Conservation (phyloP, 352 stramenopile genomes). For the Phytophthora europaea region DNA sequence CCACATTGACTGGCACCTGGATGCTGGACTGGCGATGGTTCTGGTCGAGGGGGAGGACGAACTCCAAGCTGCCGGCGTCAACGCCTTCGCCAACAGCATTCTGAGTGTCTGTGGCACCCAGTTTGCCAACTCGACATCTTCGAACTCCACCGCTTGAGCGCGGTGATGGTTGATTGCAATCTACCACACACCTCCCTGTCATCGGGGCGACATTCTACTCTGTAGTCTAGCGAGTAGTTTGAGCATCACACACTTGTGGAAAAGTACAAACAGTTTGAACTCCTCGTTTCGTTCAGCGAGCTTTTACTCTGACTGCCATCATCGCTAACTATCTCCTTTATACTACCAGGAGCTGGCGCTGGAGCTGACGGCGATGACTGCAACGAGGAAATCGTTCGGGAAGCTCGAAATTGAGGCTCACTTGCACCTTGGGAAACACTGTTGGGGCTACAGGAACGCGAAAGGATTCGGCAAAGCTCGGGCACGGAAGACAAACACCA, state of each 20-base stretch:
- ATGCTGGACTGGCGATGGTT: constrained; percentile 37
- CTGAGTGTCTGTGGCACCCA: constrained; percentile 31
- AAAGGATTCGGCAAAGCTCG: constrained; percentile 24
- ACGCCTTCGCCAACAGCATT: constrained; percentile 29
- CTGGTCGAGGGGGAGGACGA: constrained; percentile 33
- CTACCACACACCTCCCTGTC: constrained; percentile 1
- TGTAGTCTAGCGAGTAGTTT: neutral
- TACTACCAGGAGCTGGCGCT: constrained; percentile 1
- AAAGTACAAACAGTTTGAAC: constrained; percentile 16
- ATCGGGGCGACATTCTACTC: neutral
- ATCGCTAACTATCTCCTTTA: neutral
- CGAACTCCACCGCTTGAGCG: constrained; percentile 27
- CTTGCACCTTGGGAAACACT: constrained; percentile 32
- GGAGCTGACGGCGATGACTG: neutral
- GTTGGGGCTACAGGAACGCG: constrained; percentile 22
- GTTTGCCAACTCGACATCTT: constrained; percentile 29
- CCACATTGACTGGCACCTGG: constrained; percentile 51
- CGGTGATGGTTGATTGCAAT: constrained; percentile 1
- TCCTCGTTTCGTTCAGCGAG: constrained; percentile 1
- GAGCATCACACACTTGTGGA: constrained; percentile 10
- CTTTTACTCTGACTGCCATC: neutral
- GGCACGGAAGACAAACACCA: constrained; percentile 15
- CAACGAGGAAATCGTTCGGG: constrained; percentile 23
- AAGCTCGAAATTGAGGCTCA: constrained; percentile 15
- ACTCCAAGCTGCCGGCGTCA: constrained; percentile 23